Evolutionary conservation across 2,329 filamentous ascomycete genomes (phyloP), one percentile per base, ranked within the genome.

Genomic region (Alternaria postmessia): DNA sequence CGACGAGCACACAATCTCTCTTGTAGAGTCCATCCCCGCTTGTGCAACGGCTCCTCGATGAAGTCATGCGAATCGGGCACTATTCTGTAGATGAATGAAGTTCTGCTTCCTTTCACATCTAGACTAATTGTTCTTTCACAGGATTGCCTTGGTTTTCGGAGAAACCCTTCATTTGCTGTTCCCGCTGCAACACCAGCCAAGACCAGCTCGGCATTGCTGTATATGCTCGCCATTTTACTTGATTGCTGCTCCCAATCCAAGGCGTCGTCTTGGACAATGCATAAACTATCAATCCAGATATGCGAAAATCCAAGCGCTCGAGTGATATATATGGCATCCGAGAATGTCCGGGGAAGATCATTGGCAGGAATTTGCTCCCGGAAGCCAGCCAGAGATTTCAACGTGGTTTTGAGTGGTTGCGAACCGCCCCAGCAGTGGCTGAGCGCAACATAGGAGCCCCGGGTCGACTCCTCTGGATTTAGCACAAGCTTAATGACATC

Each of bases 231-330:
- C 63, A 68, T 68, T 2, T 46, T 30, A 16, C 39, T 36, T 9
- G 59, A 51, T 24, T 62, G 46, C 11, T 47, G 18, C 5, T 22
- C 28, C 55, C 59, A 55, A 3, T 64, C 62, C 0, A 14, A 46
- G 14, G 14, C 12, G 22, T 58, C 46, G 11, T 57, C 57, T 55
- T 64, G 66, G 11, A 70, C 26, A 22, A 70, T 66, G 30, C 66
- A 69, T 3, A 70, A 14, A 2, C 62, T 52, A 26, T 69, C 67
- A 9, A 68, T 64, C 67, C 66, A 70, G 0, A 69, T 34, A 54
- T 70, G 68, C 1, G 22, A n/a, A 2, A 38, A 11, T 1, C 32
- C 32, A 6, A 38, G 34, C 14, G 32, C 32, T 18, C 48, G 32
- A 0, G 32, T 3, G 4, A 39, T 14, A 4, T 38, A 39, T 18